Base-by-base conservation (phyloP, 2,329 filamentous ascomycete genomes). In the Chrysosporium queenslandicum region DNA sequence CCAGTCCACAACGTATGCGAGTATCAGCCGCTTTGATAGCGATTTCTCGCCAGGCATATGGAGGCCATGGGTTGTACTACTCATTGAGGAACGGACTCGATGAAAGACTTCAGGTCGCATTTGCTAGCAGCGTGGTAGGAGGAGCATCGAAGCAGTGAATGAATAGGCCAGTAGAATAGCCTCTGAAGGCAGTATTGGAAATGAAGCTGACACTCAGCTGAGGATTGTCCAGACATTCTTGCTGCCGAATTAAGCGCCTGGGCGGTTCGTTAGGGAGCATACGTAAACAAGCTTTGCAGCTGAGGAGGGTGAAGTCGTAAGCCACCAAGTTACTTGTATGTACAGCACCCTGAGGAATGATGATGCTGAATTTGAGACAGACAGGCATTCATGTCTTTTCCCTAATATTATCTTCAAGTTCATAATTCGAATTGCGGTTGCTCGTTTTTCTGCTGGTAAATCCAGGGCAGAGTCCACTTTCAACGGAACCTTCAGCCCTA, bases 1-100 rank as follows among this genome's bases (percentile, higher is more conserved):
- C 86, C 86, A 91, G 70, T 91, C 86, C 54, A 86, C 70, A 45
- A 83, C 68, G 64, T 90, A 90, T 3, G 84, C 85, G 8, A 79
- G 61, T 39, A 83, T 64, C 37, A 88, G 68, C 37, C 75, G 68
- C 58, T 74, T 73, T 4, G 76, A 76, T 50, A 70, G 57, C 50
- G 50, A 57, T 52, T 53, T 56, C n/a, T 46, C 56, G 32, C 57
- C 42, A 18, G 27, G 18, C 8, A 16, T 2, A 12, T 34, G 2
- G 14, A 27, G 11, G 8, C 46, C 34, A 18, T 34, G n/a, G 9
- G 27, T n/a, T n/a, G n/a, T n/a, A n/a, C n/a, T 41, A 37, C 47
- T 42, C 53, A 51, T 51, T 27, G 46, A 45, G 51, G 45, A 41
- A 6, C 36, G 46, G 8, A 50, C 40, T 20, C 46, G 46, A 25